Percentiles rank a stretch among this genome's conserved stretches.
Evolutionary conservation across 2,329 filamentous ascomycete species (phyloP).

Genomic region (Trichoderma semiorbis): DNA sequence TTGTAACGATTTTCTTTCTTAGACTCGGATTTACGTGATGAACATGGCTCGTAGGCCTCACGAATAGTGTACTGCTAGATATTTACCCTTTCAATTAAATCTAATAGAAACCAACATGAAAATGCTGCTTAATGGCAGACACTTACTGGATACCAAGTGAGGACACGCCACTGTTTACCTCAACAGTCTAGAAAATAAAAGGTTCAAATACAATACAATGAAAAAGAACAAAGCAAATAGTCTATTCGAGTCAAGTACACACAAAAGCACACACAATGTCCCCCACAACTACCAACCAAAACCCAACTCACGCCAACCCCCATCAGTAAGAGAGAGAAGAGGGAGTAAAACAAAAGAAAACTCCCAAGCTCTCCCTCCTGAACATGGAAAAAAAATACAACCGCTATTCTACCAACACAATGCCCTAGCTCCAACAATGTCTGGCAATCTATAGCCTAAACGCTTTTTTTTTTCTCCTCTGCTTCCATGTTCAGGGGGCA

Average conservation of each 20-base stretch:
- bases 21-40: not conserved
- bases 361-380: not conserved
- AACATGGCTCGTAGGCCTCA: not conserved
- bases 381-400: not conserved
- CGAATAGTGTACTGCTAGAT: not conserved
- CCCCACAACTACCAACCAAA: not conserved
- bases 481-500: slow-evolving; percentile 17
- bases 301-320: not conserved
- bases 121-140: not conserved
- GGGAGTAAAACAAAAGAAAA: not conserved
- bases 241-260: slow-evolving; percentile 25
- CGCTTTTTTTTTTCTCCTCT: not conserved
- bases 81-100: not conserved
- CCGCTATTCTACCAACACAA: not conserved
- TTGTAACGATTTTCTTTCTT: not conserved
- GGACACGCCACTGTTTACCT: not conserved
- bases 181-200: not conserved
- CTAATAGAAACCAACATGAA: not conserved
- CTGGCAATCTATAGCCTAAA: not conserved
- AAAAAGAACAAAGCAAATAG: slow-evolving; percentile 19
- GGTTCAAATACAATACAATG: slow-evolving; percentile 16
- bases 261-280: not conserved
- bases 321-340: not conserved
- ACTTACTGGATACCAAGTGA: not conserved
- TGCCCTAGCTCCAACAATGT: not conserved